These are phyloP conservation scores for Astraeus odoratus DNA, from an alignment of 768 basidiomycete species.

Conservation along the genomic window DNA sequence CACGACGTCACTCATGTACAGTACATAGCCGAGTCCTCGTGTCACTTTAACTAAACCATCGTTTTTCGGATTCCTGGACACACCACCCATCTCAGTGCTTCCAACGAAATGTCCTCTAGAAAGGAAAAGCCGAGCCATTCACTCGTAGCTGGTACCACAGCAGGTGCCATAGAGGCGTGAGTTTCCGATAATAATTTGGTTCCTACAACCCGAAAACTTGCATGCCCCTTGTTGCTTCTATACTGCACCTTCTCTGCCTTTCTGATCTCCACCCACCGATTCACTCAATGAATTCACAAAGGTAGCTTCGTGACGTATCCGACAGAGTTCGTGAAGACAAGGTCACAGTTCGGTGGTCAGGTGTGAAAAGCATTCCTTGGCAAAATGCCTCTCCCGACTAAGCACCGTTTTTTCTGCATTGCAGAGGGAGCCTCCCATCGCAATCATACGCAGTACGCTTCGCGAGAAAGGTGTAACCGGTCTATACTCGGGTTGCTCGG, in stretches of 20 bases:
- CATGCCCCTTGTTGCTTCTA: background rate
- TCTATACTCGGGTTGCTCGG: slow-evolving; percentile 89
- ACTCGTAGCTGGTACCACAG: slow-evolving; percentile 83
- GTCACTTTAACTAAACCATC: too few species aligned
- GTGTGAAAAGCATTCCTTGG: slow-evolving; percentile 22
- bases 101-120: slow-evolving; percentile 38
- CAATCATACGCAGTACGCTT: slow-evolving; percentile 71
- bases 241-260: background rate
- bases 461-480: slow-evolving; percentile 70
- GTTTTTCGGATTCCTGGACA: too few species aligned
- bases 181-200: slow-evolving; percentile 28
- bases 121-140: slow-evolving; percentile 85
- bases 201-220: background rate
- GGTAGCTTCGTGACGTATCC: slow-evolving; percentile 80
- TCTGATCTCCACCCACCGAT: background rate
- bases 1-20: too few species aligned
- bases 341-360: slow-evolving; percentile 85
- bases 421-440: slow-evolving; percentile 62
- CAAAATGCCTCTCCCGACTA: background rate
- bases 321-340: slow-evolving; percentile 89
- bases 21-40: too few species aligned
- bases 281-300: slow-evolving; percentile 33
- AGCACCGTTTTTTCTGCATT: background rate
- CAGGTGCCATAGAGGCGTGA: slow-evolving; percentile 90
- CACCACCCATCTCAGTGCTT: too few species aligned